These are phyloP conservation scores for Taxillus chinensis DNA, from an alignment of 164 flowering plant genomes.

Conservation along the genomic window DNA sequence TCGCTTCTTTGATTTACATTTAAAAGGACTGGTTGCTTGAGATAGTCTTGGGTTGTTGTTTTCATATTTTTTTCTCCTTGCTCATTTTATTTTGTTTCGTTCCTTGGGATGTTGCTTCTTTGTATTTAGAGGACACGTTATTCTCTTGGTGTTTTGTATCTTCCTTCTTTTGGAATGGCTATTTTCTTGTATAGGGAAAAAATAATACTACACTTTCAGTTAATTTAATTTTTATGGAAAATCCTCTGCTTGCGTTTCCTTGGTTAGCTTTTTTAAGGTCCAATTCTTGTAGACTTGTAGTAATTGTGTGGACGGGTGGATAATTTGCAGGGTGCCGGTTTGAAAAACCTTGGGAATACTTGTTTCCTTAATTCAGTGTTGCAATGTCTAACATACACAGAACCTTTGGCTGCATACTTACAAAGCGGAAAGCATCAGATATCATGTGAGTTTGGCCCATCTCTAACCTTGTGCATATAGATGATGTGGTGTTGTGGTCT, in stretches of 20 bases:
- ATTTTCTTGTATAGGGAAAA: no score
- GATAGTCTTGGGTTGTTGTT: no score
- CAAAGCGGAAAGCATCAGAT: constrained; percentile 87
- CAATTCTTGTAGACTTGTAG: not conserved
- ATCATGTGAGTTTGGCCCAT: constrained; percentile 57
- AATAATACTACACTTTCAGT: not conserved
- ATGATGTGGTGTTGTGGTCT: not conserved
- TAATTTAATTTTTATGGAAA: not conserved
- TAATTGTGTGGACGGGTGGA: not conserved
- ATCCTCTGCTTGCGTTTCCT: not conserved
- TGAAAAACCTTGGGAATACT: constrained; percentile 89
- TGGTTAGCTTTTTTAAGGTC: not conserved
- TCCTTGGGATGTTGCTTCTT: no score
- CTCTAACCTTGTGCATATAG: not conserved
- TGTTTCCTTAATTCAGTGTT: constrained; percentile 96
- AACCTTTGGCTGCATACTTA: constrained; percentile 88
- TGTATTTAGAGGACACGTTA: no score
- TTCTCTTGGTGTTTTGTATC: no score
- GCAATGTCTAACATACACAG: constrained; percentile 93
- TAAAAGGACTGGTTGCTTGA: no score
- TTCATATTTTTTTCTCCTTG: no score
- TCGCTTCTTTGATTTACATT: no score
- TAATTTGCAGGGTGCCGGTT: constrained; percentile 81
- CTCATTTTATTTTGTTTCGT: no score
- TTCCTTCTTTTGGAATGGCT: no score